These are phyloP conservation scores for Cicer arietinum DNA, from an alignment of 306 rosid species.

Conservation along the genomic window DNA sequence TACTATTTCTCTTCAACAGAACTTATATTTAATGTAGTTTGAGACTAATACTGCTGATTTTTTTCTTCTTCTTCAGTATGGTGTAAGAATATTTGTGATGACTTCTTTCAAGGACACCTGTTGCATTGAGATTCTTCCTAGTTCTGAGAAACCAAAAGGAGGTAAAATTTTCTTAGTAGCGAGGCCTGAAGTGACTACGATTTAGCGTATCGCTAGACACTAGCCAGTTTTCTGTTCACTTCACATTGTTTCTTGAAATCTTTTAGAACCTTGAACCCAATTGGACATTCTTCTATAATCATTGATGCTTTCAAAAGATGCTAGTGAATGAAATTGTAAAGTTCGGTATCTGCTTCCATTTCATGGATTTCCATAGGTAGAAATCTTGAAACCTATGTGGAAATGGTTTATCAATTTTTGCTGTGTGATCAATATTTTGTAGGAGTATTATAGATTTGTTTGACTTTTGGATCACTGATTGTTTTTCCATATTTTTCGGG, in stretches of 20 bases:
- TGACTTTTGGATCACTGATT: conserved; percentile 3
- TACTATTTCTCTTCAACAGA: background rate
- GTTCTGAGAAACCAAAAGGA: conserved; percentile 60
- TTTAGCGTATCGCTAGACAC: background rate
- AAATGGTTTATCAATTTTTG: background rate
- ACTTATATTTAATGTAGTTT: background rate
- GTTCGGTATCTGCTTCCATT: conserved; percentile 11
- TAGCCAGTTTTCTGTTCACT: background rate
- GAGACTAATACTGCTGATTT: conserved; percentile 25
- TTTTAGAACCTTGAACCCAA: conserved; percentile 17
- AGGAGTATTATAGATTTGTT: background rate
- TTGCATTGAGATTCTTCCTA: conserved; percentile 89
- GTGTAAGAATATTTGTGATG: conserved; percentile 70
- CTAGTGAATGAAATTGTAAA: background rate
- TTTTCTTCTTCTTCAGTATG: conserved; percentile 59
- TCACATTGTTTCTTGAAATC: conserved; percentile 30
- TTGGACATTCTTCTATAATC: background rate
- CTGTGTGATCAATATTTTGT: conserved; percentile 17
- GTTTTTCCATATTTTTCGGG: background rate
- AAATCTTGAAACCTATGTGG: conserved; percentile 7
- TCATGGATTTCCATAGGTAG: conserved; percentile 16
- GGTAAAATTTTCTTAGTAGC: conserved; percentile 51
- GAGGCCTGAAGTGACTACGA: background rate
- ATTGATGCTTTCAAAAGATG: conserved; percentile 1
- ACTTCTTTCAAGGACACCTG: conserved; percentile 88